A percentile compares a stretch with the other conserved stretches of the same genome.
phyloP scores from a whole-genome alignment of 1,139 yeast species.

The Kluyveromyces sp. region DNA sequence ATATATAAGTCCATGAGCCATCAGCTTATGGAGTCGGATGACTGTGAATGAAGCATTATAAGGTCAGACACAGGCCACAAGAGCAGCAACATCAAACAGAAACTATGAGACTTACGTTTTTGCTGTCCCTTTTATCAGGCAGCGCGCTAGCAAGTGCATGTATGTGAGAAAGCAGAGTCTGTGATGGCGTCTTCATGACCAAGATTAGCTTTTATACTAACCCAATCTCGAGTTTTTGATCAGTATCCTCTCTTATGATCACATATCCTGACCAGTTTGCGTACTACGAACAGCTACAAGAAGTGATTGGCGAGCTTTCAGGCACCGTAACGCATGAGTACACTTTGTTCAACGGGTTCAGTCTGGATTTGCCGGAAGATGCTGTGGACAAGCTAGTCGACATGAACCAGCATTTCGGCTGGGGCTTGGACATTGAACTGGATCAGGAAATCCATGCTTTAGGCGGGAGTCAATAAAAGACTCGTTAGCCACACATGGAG shows the following conservation, averaged over 20 bases:
- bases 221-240: not conserved
- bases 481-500: not conserved
- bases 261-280: constrained; percentile 4
- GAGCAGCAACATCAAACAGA: too few relatives aligned
- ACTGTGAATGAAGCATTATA: too few relatives aligned
- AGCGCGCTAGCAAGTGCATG: not conserved
- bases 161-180: too few relatives aligned
- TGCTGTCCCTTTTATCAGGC: not conserved
- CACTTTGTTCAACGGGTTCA: constrained; percentile 37
- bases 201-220: not conserved
- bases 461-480: constrained; percentile 1
- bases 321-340: constrained; percentile 38
- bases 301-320: constrained; percentile 31
- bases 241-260: constrained; percentile 5
- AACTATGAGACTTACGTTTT: not conserved
- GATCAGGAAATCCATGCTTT: constrained; percentile 21
- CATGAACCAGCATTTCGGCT: constrained; percentile 20
- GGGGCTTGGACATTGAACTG: constrained; percentile 15
- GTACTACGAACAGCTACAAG: constrained; percentile 11
- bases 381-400: constrained; percentile 21
- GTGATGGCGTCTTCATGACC: too few relatives aligned
- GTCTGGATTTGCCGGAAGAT: constrained; percentile 32
- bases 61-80: not conserved
- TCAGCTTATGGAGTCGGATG: too few relatives aligned
- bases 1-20: too few relatives aligned